Percentiles rank a stretch among this genome's conserved stretches.
Evolutionary conservation across 2,329 filamentous ascomycete species (phyloP).

Genomic region (Phyllosticta ampelicida): DNA sequence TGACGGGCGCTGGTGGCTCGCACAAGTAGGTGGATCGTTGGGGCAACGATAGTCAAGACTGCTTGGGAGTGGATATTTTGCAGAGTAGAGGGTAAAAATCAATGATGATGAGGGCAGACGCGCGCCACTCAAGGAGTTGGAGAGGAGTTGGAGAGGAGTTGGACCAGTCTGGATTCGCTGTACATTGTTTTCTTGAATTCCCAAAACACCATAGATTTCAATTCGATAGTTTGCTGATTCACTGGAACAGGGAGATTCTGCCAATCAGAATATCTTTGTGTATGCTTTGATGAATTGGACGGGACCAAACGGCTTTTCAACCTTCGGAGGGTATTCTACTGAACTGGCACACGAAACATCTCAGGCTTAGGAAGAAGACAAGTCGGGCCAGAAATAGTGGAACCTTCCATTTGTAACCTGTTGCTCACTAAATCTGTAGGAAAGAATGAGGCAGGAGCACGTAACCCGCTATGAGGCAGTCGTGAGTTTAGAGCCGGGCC

Average conservation of each 20-base stretch:
- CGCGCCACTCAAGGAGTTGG: neutral
- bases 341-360: too few relatives aligned
- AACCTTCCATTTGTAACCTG: too few relatives aligned
- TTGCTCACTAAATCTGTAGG: too few relatives aligned
- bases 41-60: neutral
- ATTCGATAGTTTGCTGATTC: neutral
- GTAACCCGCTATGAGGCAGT: too few relatives aligned
- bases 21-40: neutral
- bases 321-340: too few relatives aligned
- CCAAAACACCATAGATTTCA: neutral
- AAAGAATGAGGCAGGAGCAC: too few relatives aligned
- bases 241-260: neutral
- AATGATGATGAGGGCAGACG: neutral
- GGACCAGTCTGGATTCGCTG: neutral
- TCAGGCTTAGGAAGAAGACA: too few relatives aligned
- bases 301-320: too few relatives aligned
- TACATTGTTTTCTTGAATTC: neutral
- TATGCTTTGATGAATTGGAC: too few relatives aligned
- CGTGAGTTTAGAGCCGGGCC: too few relatives aligned
- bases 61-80: neutral
- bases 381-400: too few relatives aligned
- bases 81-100: neutral
- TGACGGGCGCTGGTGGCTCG: conserved; percentile 1
- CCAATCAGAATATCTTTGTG: too few relatives aligned
- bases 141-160: neutral